Percentiles rank a stretch among this genome's conserved stretches.
phyloP scores from a whole-genome alignment of 1,284 basidiomycete species.

The Polyporus tsugae region DNA sequence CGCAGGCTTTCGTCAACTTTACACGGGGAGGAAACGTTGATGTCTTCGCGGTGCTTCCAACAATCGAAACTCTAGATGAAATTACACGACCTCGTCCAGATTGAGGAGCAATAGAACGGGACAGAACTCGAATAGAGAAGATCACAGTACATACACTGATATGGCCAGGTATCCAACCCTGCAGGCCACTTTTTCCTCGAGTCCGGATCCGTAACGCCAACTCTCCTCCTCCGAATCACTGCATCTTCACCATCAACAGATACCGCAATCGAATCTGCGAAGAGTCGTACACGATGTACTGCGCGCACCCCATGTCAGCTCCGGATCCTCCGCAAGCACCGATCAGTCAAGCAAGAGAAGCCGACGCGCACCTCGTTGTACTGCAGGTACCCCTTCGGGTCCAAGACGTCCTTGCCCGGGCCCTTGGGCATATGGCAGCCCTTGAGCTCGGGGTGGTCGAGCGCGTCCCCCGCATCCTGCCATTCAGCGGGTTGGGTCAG shows the following conservation, averaged over 20 bases:
- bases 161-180: background rate
- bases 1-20: no score
- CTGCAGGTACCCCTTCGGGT: slow-evolving; percentile 46
- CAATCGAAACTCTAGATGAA: background rate
- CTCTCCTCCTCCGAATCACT: slow-evolving; percentile 14
- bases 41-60: no score
- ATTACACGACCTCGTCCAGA: background rate
- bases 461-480: slow-evolving; percentile 65
- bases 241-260: slow-evolving; percentile 53
- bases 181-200: background rate
- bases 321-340: background rate
- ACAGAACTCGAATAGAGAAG: background rate
- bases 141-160: background rate
- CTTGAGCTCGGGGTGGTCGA: slow-evolving; percentile 57
- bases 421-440: slow-evolving; percentile 70
- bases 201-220: background rate
- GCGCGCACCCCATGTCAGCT: background rate
- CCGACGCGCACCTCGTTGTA: slow-evolving; percentile 59
- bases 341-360: slow-evolving; percentile 2
- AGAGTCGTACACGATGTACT: slow-evolving; percentile 51
- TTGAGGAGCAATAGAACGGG: background rate
- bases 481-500: slow-evolving; percentile 59
- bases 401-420: slow-evolving; percentile 46
- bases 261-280: slow-evolving; percentile 53
- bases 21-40: no score